phyloP scores from a whole-genome alignment of 306 rosid species.

The Fragaria ananassa region DNA sequence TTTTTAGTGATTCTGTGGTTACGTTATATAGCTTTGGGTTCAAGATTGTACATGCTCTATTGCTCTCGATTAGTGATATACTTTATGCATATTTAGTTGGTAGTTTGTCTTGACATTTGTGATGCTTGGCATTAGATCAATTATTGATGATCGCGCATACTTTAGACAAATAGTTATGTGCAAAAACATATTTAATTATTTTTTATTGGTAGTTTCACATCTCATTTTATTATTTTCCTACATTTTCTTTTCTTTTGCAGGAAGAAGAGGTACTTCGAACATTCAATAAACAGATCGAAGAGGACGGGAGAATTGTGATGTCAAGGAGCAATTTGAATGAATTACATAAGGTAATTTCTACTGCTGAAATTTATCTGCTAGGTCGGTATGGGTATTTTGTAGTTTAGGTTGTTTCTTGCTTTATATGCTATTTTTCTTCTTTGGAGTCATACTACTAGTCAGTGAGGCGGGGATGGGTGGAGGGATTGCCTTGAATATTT shows the following conservation, averaged over 20 bases:
- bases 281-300: slow-evolving; percentile 89
- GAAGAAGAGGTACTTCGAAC: slow-evolving; percentile 73
- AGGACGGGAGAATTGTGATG: slow-evolving; percentile 77
- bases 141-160: not conserved
- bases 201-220: not conserved
- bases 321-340: slow-evolving; percentile 86
- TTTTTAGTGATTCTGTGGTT: not conserved
- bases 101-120: not conserved
- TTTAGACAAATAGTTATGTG: not conserved
- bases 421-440: not conserved
- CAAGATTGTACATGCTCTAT: not conserved
- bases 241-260: slow-evolving; percentile 40
- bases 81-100: not conserved
- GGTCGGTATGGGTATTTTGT: not conserved
- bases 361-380: slow-evolving; percentile 14
- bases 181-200: not conserved
- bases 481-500: slow-evolving; percentile 1
- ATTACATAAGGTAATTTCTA: slow-evolving; percentile 56
- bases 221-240: not conserved
- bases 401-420: not conserved
- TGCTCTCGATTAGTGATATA: not conserved
- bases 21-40: not conserved
- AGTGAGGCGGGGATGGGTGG: not conserved
- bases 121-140: not conserved
- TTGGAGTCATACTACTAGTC: not conserved